Base-by-base conservation (phyloP, 75 land plant species). In the Adiantum capillusveneris region DNA sequence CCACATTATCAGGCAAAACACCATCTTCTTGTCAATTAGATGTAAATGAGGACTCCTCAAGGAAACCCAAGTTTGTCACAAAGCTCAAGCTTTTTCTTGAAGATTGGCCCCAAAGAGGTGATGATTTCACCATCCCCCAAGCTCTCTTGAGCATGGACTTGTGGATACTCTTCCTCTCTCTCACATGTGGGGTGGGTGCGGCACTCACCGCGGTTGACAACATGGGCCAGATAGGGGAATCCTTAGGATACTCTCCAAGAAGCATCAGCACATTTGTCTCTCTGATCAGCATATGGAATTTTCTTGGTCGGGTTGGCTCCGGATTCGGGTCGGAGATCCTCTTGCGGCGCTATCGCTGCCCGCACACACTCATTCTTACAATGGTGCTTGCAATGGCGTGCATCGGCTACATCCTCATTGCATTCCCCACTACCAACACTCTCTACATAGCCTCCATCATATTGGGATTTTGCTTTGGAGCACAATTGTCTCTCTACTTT, bases 121-220 rank as follows among this genome's bases (percentile, higher is more conserved):
- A 77, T 25, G 81, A 82, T 57, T 82, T 70, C 66, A 70, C 75
- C 0, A 78, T 82, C 24, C 39, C 68, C 0, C 78, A 82, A 43
- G 84, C 84, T 21, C 67, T 82, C 0, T 29, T 65, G 1, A 82
- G 81, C 75, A 36, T 68, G 11, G 85, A 81, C 56, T 54, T 71
- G 70, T 17, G 53, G 29, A 48, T 57, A 3, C 42, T 65, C 55
- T 64, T 58, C 29, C 21, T 58, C 13, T 29, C 61, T 6, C 67
- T 72, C 1, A 51, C 68, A 9, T 71, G 25, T 53, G 19, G 25
- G 2, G 16, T 6, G 20, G 25, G 25, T 26, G 25, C 58, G 12
- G 30, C 36, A 29, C 19, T 56, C 20, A 37, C 61, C 24, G 60
- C 72, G 44, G 56, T 74, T 0, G 66, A 74, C 36, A 74, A 74